Conservation (phyloP, 768 basidiomycete genomes). For the Boletus vinaceobasis region DNA sequence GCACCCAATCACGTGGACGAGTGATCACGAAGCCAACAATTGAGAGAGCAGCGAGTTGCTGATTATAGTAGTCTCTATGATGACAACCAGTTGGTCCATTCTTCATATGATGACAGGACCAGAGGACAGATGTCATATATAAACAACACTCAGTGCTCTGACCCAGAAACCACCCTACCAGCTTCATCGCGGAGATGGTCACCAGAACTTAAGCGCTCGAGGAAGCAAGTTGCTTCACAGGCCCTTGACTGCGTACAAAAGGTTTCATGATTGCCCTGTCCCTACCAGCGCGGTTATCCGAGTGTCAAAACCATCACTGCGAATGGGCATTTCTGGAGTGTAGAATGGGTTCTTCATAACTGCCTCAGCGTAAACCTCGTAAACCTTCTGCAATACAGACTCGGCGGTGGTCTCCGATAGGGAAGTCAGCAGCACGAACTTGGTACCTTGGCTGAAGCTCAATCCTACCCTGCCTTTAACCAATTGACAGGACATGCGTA, state of each 20-base stretch:
- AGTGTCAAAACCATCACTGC: conserved; percentile 83
- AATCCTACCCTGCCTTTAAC: neutral
- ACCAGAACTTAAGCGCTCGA: neutral
- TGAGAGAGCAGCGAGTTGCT: neutral
- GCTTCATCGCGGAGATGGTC: neutral
- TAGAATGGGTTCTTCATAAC: conserved; percentile 99
- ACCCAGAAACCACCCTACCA: neutral
- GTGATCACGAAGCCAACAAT: neutral
- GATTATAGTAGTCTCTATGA: neutral
- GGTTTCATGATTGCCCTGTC: conserved; percentile 25
- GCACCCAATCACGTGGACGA: conserved; percentile 20
- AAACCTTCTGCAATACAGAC: conserved; percentile 74
- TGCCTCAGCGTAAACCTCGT: conserved; percentile 90
- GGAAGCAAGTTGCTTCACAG: neutral
- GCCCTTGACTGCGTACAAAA: neutral
- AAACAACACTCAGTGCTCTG: neutral
- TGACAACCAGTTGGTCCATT: neutral
- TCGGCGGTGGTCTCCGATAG: conserved; percentile 69
- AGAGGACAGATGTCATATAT: neutral
- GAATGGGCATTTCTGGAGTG: conserved; percentile 98
- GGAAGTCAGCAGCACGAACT: conserved; percentile 91
- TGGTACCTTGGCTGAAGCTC: conserved; percentile 62
- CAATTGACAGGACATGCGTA: conserved; percentile 28
- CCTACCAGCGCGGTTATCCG: conserved; percentile 63
- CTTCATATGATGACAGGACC: neutral